Evolutionary conservation across 768 basidiomycete genomes (phyloP).

Genomic region (Leccinum sublutescens): DNA sequence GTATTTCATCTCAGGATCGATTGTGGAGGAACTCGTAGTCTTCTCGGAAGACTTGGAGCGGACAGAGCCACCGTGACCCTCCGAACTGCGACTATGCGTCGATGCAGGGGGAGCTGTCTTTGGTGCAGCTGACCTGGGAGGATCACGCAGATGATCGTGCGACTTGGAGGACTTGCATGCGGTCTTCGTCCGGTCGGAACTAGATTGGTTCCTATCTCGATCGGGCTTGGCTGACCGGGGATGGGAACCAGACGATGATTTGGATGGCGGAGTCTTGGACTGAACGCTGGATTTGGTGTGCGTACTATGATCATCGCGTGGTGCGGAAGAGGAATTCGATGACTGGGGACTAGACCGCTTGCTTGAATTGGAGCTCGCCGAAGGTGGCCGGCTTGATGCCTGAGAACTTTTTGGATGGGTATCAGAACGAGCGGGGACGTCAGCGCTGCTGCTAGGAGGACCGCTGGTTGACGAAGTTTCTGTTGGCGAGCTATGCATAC

Average conservation of each 20-base stretch:
- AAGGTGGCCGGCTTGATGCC: slow-evolving; percentile 32
- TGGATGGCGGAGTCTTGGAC: slow-evolving; percentile 13
- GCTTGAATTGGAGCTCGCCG: slow-evolving; percentile 31
- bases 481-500: slow-evolving; percentile 26
- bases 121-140: slow-evolving; percentile 14
- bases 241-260: slow-evolving; percentile 17
- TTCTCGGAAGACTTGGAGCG: slow-evolving; percentile 17
- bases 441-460: slow-evolving; percentile 18
- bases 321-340: slow-evolving; percentile 10
- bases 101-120: slow-evolving; percentile 10
- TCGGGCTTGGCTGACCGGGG: slow-evolving; percentile 13
- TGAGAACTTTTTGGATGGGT: slow-evolving; percentile 22
- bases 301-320: slow-evolving; percentile 13
- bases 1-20: slow-evolving; percentile 4
- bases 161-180: slow-evolving; percentile 21
- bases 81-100: slow-evolving; percentile 12
- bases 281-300: slow-evolving; percentile 10
- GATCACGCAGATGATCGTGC: slow-evolving; percentile 22
- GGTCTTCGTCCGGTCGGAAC: slow-evolving; percentile 20
- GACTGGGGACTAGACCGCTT: slow-evolving; percentile 15
- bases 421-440: slow-evolving; percentile 21
- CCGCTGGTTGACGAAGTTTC: slow-evolving; percentile 26
- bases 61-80: slow-evolving; percentile 5
- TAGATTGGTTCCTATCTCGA: slow-evolving; percentile 14
- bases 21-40: slow-evolving; percentile 1